Evolutionary conservation across 179 eudicot genomes (phyloP), one percentile per base, ranked within the genome.

Genomic region (Corrigiola litoralis): DNA sequence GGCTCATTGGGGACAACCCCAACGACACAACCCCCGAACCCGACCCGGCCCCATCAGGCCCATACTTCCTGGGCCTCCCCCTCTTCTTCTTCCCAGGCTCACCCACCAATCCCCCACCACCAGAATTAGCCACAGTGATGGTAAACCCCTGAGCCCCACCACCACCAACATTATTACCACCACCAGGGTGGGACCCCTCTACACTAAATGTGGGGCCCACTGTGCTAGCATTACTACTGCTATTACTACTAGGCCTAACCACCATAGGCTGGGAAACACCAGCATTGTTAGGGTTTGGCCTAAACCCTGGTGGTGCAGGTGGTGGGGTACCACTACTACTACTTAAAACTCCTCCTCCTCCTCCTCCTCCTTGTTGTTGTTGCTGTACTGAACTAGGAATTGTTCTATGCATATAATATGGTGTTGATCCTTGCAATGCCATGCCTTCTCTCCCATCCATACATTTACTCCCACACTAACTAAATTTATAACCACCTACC

Each of bases 401-500:
- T 62, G 77, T 78, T 82, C 92, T 80, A 58, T 90, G 86, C 66
- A 82, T 69, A 79, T 84, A 87, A 64, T 81, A 92, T 31, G 92
- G 73, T 67, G 83, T 55, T 64, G 91, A 80, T 44, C 90, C 90
- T 70, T 82, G 81, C 68, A 89, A 70, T 81, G 95, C 67, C 91
- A 87, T 85, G 29, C 91, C 95, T 79, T 90, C 92, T 75, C 98
- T 90, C 70, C 95, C 95, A 81, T 92, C 98, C 97, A 92, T 92
- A 87, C 95, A 87, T 84, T 85, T 82, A 90, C 82, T 61, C 64
- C 52, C 58, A 51, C 61, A 66, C 63, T 14, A 41, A 46, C 0
- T 40, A 69, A 58, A 51, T 1, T 44, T 73, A 54, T 34, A 63
- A 5, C 37, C 58, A 68, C 48, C 4, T 14, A 56, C 9, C 11